phyloP scores from a whole-genome alignment of 2,329 filamentous ascomycete species.

The Lasiodiplodia sp. region DNA sequence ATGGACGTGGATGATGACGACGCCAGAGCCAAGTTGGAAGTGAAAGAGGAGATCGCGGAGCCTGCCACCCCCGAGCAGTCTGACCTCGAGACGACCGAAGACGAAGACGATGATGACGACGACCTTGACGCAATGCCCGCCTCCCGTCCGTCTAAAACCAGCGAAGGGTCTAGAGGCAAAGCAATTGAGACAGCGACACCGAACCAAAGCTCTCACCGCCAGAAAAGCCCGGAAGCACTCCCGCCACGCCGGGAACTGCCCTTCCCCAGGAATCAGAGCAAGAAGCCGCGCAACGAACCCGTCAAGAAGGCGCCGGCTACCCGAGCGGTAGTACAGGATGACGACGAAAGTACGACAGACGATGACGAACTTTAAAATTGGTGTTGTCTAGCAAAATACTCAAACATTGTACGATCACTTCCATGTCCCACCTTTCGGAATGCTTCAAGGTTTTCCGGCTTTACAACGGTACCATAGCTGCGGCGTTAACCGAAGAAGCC shows the following conservation, averaged over 20 bases:
- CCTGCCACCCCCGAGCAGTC: conserved; percentile 42
- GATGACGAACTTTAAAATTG: conserved; percentile 41
- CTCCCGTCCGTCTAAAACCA: conserved; percentile 12
- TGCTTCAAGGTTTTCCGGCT: neutral
- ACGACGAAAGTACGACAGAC: conserved; percentile 47
- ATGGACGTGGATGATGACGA: conserved; percentile 38
- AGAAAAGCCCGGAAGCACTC: conserved; percentile 28
- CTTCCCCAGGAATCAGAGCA: conserved; percentile 37
- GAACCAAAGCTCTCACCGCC: conserved; percentile 28
- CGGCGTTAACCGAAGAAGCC: neutral
- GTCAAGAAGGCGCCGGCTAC: neutral
- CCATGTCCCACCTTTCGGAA: neutral
- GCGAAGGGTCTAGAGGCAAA: conserved; percentile 30
- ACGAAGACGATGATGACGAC: conserved; percentile 38
- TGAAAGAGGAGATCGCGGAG: conserved; percentile 11
- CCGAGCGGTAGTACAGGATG: conserved; percentile 17
- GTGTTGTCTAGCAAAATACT: neutral
- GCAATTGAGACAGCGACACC: conserved; percentile 35
- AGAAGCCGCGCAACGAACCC: neutral
- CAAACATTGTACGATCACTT: neutral
- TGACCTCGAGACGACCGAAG: conserved; percentile 44
- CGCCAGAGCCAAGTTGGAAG: conserved; percentile 39
- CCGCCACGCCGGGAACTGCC: conserved; percentile 48
- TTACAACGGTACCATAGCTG: neutral
- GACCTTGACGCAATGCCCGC: conserved; percentile 20